phyloP scores from a whole-genome alignment of 2,329 filamentous ascomycete genomes.

The Ascochyta pisi region DNA sequence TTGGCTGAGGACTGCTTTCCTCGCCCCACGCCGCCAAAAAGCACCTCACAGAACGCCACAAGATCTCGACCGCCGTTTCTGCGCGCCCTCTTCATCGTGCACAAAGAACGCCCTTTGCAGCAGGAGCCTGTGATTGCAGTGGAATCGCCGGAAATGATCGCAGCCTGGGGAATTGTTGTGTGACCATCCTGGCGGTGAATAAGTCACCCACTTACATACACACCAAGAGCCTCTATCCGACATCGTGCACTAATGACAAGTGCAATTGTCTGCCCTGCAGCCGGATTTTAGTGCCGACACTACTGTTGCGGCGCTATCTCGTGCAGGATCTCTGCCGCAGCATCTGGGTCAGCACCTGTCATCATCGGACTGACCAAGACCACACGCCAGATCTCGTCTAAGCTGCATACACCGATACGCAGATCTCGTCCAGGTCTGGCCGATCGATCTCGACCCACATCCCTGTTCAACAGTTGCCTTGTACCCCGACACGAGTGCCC shows the following conservation, averaged over 20 bases:
- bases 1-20: constrained; percentile 20
- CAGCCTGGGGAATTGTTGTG: constrained; percentile 20
- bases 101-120: constrained; percentile 18
- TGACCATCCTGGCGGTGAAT: constrained; percentile 22
- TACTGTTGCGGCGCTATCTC: constrained; percentile 35
- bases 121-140: constrained; percentile 23
- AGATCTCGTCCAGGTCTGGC: constrained; percentile 38
- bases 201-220: neutral
- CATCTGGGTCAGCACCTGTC: constrained; percentile 38
- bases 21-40: constrained; percentile 21
- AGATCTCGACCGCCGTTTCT: constrained; percentile 31
- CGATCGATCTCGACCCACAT: constrained; percentile 33
- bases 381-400: constrained; percentile 39
- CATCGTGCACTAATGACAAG: constrained; percentile 20
- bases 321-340: constrained; percentile 43
- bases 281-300: constrained; percentile 36
- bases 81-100: constrained; percentile 18
- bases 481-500: constrained; percentile 25
- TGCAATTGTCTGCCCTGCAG: constrained; percentile 33
- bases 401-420: constrained; percentile 26
- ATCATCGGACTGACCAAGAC: constrained; percentile 28
- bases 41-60: constrained; percentile 27
- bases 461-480: constrained; percentile 25
- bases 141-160: constrained; percentile 26
- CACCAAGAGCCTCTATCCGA: constrained; percentile 11